Evolutionary conservation across 2,329 filamentous ascomycete species (phyloP).

Genomic region (Myriosclerotinia duriaeana): DNA sequence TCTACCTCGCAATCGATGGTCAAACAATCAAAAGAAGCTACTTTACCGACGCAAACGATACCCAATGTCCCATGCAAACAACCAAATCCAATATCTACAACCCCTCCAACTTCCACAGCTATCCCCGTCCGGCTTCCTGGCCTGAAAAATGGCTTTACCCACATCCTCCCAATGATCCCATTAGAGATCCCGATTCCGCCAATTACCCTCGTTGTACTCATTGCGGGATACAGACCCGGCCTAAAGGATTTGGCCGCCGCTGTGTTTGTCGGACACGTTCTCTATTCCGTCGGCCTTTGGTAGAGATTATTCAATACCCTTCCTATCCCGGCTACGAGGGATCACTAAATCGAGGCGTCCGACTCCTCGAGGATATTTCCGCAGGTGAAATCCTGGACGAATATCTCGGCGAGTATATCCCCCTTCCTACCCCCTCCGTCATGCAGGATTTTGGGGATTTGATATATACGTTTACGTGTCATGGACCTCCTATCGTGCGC

Average conservation of each 20-base stretch:
- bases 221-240: not conserved
- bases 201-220: not conserved
- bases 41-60: not conserved
- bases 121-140: not conserved
- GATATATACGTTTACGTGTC: not conserved
- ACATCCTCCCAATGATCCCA: not conserved
- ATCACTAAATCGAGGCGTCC: not conserved
- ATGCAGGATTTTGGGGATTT: not conserved
- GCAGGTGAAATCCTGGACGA: not conserved
- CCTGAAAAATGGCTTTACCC: not conserved
- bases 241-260: not conserved
- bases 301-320: not conserved
- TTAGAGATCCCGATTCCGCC: not conserved
- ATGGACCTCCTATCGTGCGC: not conserved
- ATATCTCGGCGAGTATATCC: not conserved
- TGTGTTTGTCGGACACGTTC: not conserved
- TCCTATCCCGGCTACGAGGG: not conserved
- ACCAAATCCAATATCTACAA: not conserved
- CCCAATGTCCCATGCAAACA: not conserved
- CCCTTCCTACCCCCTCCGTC: fast-evolving
- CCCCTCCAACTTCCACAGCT: not conserved
- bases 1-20: not conserved
- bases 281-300: not conserved
- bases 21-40: not conserved
- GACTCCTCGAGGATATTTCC: not conserved